These are phyloP conservation scores for Talaromyces proteolyticus DNA, from an alignment of 495 filamentous ascomycete genomes.

Conservation along the genomic window DNA sequence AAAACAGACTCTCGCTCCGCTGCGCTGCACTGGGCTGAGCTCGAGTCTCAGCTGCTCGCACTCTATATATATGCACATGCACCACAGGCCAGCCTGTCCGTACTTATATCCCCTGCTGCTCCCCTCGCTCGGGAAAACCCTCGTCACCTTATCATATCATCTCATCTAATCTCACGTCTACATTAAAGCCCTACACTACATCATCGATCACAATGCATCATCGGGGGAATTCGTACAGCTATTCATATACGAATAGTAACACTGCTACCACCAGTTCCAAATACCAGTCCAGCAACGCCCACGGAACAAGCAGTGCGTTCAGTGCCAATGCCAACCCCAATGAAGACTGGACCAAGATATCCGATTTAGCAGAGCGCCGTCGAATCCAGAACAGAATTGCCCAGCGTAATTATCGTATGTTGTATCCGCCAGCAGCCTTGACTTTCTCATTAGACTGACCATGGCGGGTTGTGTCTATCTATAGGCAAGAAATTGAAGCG, in stretches of 20 bases:
- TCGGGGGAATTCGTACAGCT: slow-evolving; percentile 12
- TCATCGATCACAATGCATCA: slow-evolving; percentile 26
- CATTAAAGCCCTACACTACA: neutral
- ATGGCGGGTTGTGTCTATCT: slow-evolving; percentile 3
- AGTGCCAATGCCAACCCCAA: slow-evolving; percentile 94
- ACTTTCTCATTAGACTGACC: too few relatives aligned
- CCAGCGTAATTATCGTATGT: slow-evolving; percentile 96
- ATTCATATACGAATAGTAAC: neutral
- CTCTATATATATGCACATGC: slow-evolving; percentile 27
- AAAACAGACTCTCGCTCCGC: too few relatives aligned
- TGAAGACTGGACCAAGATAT: slow-evolving; percentile 99
- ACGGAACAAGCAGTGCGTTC: slow-evolving; percentile 91
- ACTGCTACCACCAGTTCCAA: slow-evolving; percentile 27
- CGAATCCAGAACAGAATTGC: slow-evolving; percentile 97
- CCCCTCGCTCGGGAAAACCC: too few relatives aligned
- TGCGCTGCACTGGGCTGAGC: neutral
- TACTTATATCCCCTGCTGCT: slow-evolving; percentile 5
- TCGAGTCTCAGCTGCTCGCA: slow-evolving; percentile 1
- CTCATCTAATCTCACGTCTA: too few relatives aligned
- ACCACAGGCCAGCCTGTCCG: slow-evolving; percentile 5
- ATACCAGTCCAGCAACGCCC: slow-evolving; percentile 28
- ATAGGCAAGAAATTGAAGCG: slow-evolving; percentile 98
- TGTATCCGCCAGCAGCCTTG: too few relatives aligned
- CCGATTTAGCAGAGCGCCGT: slow-evolving; percentile 87
- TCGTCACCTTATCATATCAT: too few relatives aligned